Conservation (phyloP, 1,139 yeast species). For the Protomyces arabidopsidicola region DNA sequence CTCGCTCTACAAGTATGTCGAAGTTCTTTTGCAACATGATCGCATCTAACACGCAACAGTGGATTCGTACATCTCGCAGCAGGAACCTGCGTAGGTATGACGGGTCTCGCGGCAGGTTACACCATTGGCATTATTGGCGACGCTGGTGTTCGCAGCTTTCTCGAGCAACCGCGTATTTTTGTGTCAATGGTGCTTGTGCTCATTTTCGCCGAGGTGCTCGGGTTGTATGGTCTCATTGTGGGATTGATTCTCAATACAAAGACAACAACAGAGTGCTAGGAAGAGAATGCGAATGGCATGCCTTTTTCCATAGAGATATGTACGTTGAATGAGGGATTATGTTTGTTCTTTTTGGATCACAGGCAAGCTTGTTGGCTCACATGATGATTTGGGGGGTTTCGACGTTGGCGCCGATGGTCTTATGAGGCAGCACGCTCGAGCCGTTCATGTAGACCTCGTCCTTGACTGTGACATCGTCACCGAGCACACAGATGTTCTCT, state of each 20-base stretch:
- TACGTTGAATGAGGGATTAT: neutral
- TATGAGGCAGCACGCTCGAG: conserved; percentile 98
- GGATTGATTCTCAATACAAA: conserved; percentile 95
- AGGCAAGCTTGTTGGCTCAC: conserved; percentile 44
- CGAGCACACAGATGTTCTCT: conserved; percentile 95
- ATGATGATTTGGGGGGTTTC: conserved; percentile 97
- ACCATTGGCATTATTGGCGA: conserved; percentile 99
- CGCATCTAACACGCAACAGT: conserved; percentile 39
- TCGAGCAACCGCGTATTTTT: conserved; percentile 93
- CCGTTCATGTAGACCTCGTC: conserved; percentile 94
- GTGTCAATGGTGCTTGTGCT: conserved; percentile 92
- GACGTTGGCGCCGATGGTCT: conserved; percentile 91
- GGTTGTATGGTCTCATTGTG: conserved; percentile 94
- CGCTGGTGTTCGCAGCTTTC: conserved; percentile 95
- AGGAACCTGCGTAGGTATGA: conserved; percentile 93
- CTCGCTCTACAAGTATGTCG: conserved; percentile 60
- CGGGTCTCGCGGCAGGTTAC: conserved; percentile 96
- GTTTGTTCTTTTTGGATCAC: neutral
- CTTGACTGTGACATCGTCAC: conserved; percentile 97
- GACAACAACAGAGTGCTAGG: conserved; percentile 45
- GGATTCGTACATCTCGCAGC: conserved; percentile 99
- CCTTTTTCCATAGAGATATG: neutral
- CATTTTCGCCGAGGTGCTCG: conserved; percentile 98
- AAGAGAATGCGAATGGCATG: neutral
- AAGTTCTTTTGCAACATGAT: neutral